phyloP scores from a whole-genome alignment of 768 basidiomycete genomes.

The Lyophyllum shimeji region DNA sequence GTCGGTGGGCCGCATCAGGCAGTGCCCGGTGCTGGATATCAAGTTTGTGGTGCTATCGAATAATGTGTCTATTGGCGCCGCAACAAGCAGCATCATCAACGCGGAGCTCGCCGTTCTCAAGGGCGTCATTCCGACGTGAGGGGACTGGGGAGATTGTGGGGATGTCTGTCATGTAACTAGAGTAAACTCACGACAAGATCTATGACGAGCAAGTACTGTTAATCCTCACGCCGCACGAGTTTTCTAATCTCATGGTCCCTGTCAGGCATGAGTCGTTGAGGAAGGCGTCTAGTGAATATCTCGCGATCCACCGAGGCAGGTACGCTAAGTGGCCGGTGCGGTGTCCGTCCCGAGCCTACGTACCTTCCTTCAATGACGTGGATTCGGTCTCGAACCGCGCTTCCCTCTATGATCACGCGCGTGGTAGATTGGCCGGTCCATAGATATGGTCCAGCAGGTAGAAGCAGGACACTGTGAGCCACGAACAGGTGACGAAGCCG shows the following conservation, averaged over 20 bases:
- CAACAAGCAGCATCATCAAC: constrained; percentile 96
- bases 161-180: neutral
- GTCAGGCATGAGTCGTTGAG: no score
- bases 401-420: no score
- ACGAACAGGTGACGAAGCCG: no score
- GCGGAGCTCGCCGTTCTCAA: constrained; percentile 91
- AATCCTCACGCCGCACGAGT: neutral
- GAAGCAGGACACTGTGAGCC: no score
- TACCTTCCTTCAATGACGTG: no score
- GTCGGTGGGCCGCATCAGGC: constrained; percentile 84
- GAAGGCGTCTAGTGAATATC: no score
- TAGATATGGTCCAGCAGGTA: no score
- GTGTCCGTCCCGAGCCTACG: no score
- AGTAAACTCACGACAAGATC: neutral
- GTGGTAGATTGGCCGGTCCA: no score
- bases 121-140: constrained; percentile 33
- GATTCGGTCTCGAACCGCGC: no score
- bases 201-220: neutral
- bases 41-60: constrained; percentile 93
- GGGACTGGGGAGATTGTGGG: neutral
- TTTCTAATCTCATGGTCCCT: neutral
- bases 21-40: constrained; percentile 91
- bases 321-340: no score
- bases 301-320: no score
- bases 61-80: constrained; percentile 94